A percentile compares a stretch with the other conserved stretches of the same genome.
Evolutionary conservation across 768 basidiomycete species (phyloP).

Genomic region (Amanita phalloides): DNA sequence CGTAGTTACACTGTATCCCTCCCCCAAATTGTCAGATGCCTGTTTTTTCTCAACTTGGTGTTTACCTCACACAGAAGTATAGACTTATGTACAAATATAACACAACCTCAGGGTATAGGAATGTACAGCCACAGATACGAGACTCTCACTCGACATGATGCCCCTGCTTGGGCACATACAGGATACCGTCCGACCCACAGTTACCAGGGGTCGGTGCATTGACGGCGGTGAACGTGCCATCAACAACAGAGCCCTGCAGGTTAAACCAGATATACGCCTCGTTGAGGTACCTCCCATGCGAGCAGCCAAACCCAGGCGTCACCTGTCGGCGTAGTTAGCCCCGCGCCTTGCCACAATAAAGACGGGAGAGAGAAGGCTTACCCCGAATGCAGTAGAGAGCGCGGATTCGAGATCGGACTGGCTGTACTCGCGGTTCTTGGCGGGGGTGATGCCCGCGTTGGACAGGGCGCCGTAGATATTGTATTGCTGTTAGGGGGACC

Average conservation of each 20-base stretch:
- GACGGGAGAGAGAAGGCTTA: not conserved
- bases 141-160: too few species aligned
- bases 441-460: not conserved
- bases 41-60: too few species aligned
- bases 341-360: too few species aligned
- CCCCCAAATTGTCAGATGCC: too few species aligned
- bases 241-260: constrained; percentile 40
- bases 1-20: too few species aligned
- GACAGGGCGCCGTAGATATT: not conserved
- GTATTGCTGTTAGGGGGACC: not conserved
- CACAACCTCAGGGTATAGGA: too few species aligned
- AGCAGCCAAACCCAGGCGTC: constrained; percentile 37
- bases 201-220: not conserved
- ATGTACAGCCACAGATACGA: too few species aligned
- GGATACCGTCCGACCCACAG: not conserved
- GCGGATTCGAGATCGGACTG: not conserved
- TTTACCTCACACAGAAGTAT: too few species aligned
- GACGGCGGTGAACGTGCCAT: constrained; percentile 35
- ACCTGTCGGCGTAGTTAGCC: constrained; percentile 17
- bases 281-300: constrained; percentile 20
- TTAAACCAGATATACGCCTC: constrained; percentile 46
- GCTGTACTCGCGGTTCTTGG: not conserved
- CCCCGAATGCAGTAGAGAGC: not conserved
- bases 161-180: not conserved
- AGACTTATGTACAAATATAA: too few species aligned